A percentile compares a stretch with the other conserved stretches of the same genome.
Conservation (phyloP, 345 rosid genomes). For the Rhodomyrtus tomentosa region DNA sequence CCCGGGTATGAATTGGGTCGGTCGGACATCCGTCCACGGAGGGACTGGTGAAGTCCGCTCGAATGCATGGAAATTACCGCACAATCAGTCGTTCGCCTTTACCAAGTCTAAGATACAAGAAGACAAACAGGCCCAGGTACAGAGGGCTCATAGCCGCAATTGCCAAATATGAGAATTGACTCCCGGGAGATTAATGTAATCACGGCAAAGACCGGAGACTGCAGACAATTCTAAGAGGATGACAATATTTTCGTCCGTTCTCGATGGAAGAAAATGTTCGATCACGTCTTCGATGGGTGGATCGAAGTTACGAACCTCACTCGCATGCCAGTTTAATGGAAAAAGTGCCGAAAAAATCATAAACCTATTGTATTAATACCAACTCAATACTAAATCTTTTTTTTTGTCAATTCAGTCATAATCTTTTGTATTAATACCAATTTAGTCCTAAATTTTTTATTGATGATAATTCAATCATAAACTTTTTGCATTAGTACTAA, state of each 20-base stretch:
- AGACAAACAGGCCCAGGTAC: background rate
- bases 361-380: too few species aligned
- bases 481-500: too few species aligned
- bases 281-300: background rate
- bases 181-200: background rate
- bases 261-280: background rate
- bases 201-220: background rate
- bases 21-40: background rate
- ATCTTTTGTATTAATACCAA: too few species aligned
- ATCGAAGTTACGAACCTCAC: background rate
- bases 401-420: too few species aligned
- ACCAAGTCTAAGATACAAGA: background rate
- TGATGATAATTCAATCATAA: too few species aligned
- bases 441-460: too few species aligned
- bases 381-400: too few species aligned
- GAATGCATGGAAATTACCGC: background rate
- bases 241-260: background rate
- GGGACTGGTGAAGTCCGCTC: background rate
- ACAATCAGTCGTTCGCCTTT: background rate
- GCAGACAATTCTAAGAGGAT: background rate
- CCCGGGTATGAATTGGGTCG: background rate
- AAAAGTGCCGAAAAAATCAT: too few species aligned
- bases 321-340: background rate
- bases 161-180: background rate
- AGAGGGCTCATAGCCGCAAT: background rate